Evolutionary conservation across 768 basidiomycete species (phyloP).

Genomic region (Mycena vulgaris): DNA sequence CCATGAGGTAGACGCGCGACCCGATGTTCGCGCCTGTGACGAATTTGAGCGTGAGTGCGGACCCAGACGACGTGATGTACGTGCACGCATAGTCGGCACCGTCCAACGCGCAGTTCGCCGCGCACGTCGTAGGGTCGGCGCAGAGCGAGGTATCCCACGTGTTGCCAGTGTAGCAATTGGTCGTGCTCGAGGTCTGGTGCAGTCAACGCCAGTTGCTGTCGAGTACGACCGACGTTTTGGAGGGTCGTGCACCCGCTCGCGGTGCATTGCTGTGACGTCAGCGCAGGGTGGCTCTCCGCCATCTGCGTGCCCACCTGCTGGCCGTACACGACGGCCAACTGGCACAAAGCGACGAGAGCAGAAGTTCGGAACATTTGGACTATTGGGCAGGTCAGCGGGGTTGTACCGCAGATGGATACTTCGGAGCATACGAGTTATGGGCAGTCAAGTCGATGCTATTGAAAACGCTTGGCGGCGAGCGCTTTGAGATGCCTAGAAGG

Average conservation of each 20-base stretch:
- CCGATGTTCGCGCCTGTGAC: slow-evolving; percentile 51
- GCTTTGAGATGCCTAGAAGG: not conserved
- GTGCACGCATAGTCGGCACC: slow-evolving; percentile 65
- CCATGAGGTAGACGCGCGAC: slow-evolving; percentile 61
- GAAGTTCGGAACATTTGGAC: slow-evolving; percentile 54
- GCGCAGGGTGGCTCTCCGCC: slow-evolving; percentile 64
- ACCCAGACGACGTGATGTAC: slow-evolving; percentile 65
- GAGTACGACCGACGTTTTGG: slow-evolving; percentile 57
- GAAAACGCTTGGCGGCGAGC: not conserved
- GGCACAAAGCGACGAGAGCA: slow-evolving; percentile 57
- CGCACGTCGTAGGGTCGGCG: slow-evolving; percentile 64
- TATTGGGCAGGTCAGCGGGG: slow-evolving; percentile 2
- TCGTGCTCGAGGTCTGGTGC: slow-evolving; percentile 51
- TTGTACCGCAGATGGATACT: not conserved
- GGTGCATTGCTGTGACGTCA: slow-evolving; percentile 63
- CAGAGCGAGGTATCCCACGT: slow-evolving; percentile 67
- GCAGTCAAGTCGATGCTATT: not conserved
- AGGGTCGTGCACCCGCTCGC: slow-evolving; percentile 57
- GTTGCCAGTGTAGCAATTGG: slow-evolving; percentile 70
- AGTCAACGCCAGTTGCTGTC: slow-evolving; percentile 70
- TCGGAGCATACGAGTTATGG: not conserved
- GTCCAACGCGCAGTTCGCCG: slow-evolving; percentile 58
- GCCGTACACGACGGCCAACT: slow-evolving; percentile 59
- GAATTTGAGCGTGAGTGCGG: slow-evolving; percentile 64
- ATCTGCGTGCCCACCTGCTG: slow-evolving; percentile 66